Evolutionary conservation across 2,329 filamentous ascomycete genomes (phyloP), one percentile per base, ranked within the genome.

Genomic region (Exophiala viscosa): DNA sequence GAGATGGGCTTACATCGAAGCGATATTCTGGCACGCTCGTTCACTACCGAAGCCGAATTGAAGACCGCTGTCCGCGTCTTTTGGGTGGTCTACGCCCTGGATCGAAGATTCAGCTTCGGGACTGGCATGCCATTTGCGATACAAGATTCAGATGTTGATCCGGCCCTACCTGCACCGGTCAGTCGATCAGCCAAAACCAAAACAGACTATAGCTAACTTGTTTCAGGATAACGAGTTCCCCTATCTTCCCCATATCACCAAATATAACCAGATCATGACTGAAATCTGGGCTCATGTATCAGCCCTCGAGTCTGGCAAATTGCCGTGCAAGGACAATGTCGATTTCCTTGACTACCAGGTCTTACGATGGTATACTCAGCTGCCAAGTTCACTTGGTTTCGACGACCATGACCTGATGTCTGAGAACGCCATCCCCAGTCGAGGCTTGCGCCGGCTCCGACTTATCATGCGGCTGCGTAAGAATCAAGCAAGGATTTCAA

Each of bases 401-500:
- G 57, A 60, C 38, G 54, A 46, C 33, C 49, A 48, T 13, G 76
- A 81, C 65, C 80, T 75, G 71, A 62, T 79, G 66, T 72, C 82
- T 66, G 62, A 78, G 13, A 71, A 73, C 8, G 67, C 66, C 50
- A 71, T 65, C 51, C 70, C 65, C 23, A 71, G 78, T 6, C 76
- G 77, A 1, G 76, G 79, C 0, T 81, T 79, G 14, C 86, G 88
- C 58, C 84, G 92, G 3, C 75, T 95, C 10, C 86, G 88, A 55
- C 85, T 96, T 40, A 84, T 93, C 67, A 85, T 93, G 14, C 93
- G 95, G 66, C 75, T 96, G 13, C 83, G 91, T 35, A 82, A 90
- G 38, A 96, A 96, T 63, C 90, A 95, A 73, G 88, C 95, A 72
- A 86, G 91, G 5, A 93, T 91, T 53, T 84, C 90, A 67, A 87